phyloP scores from a whole-genome alignment of 1,284 basidiomycete genomes.

The Dichomitus squalens region DNA sequence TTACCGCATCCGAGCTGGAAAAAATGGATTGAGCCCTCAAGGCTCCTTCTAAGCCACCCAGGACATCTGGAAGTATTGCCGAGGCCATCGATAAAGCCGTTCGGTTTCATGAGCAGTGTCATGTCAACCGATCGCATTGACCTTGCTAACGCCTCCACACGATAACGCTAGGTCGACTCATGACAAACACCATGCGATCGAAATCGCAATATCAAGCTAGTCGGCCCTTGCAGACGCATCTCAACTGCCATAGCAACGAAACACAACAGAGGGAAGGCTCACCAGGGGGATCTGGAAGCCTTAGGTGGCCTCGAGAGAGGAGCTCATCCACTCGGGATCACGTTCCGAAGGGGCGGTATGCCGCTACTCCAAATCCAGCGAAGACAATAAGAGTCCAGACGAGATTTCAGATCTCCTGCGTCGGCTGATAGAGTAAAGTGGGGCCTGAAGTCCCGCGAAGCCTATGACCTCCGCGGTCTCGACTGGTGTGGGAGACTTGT shows the following conservation, averaged over 20 bases:
- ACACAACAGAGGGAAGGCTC: slow-evolving; percentile 4
- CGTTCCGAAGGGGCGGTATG: slow-evolving; percentile 12
- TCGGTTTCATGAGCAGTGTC: not conserved
- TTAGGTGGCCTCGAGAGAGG: not conserved
- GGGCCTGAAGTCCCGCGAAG: slow-evolving; percentile 5
- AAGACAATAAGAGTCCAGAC: slow-evolving; percentile 25
- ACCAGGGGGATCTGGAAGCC: not conserved
- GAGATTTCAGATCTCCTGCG: slow-evolving; percentile 8
- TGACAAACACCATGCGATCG: not conserved
- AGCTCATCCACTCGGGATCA: slow-evolving; percentile 2
- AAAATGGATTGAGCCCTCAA: not conserved
- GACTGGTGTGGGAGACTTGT: not conserved
- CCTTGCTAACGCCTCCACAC: not conserved
- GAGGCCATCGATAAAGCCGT: not conserved
- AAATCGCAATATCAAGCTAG: not conserved
- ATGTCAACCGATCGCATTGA: slow-evolving; percentile 2
- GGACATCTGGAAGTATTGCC: not conserved
- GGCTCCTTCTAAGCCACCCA: not conserved
- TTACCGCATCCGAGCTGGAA: not conserved
- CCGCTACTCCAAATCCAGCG: slow-evolving; percentile 18
- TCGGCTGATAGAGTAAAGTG: slow-evolving; percentile 6
- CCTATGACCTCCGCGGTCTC: not conserved
- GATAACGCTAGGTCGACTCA: not conserved
- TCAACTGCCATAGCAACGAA: slow-evolving; percentile 7
- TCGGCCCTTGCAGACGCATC: not conserved